These are phyloP conservation scores for Pseudisothecium myosuroides DNA, from an alignment of 225 moss, liverwort and hornwort species.

Conservation along the genomic window DNA sequence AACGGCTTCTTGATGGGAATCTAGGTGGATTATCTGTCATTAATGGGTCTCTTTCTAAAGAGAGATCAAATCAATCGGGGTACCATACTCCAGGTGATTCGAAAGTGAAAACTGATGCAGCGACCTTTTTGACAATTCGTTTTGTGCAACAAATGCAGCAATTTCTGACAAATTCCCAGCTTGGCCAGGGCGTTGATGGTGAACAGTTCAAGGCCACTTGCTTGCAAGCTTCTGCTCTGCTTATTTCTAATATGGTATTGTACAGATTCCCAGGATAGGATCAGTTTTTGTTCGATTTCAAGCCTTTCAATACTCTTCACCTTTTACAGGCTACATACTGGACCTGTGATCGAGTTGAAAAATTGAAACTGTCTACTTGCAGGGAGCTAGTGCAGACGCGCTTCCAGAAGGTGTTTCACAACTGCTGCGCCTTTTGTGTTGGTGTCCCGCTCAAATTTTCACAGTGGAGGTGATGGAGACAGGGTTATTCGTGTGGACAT, in stretches of 20 bases:
- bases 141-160: slow-evolving; percentile 76
- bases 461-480: slow-evolving; percentile 76
- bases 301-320: background rate
- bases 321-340: background rate
- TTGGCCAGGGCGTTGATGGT: slow-evolving; percentile 33
- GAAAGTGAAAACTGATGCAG: slow-evolving; percentile 2
- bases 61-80: slow-evolving; percentile 11
- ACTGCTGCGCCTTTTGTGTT: slow-evolving; percentile 74
- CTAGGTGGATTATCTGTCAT: slow-evolving; percentile 44
- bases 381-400: slow-evolving; percentile 32
- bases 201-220: slow-evolving; percentile 68
- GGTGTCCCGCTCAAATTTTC: slow-evolving; percentile 89
- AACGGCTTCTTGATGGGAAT: slow-evolving; percentile 48
- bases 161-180: slow-evolving; percentile 57
- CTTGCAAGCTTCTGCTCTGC: slow-evolving; percentile 70
- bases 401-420: slow-evolving; percentile 50
- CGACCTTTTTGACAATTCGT: slow-evolving; percentile 29
- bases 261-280: background rate
- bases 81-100: slow-evolving; percentile 3
- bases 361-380: slow-evolving; percentile 4
- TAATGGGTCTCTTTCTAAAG: slow-evolving; percentile 1
- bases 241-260: slow-evolving; percentile 59
- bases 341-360: background rate
- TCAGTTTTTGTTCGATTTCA: background rate
- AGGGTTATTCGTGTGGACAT: slow-evolving; percentile 84